These are phyloP conservation scores for Rhodotorula sp. DNA, from an alignment of 1,284 basidiomycete species.

Conservation along the genomic window DNA sequence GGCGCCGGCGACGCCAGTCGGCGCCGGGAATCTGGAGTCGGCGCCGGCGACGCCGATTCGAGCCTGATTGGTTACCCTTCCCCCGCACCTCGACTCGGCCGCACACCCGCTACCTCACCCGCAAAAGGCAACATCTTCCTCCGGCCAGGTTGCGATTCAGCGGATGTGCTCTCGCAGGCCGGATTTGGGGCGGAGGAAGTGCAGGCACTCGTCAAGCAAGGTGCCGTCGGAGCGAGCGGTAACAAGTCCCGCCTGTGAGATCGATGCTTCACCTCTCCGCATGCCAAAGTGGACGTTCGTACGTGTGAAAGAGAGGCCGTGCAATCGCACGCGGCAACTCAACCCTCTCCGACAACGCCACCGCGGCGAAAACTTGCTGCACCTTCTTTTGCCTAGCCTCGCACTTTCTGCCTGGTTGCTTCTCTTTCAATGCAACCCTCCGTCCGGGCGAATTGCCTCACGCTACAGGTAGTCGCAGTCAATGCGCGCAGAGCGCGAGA, in stretches of 20 bases:
- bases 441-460: no score
- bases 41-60: conserved; percentile 17
- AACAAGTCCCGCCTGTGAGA: conserved; percentile 27
- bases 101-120: conserved; percentile 45
- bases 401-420: no score
- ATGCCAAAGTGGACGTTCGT: no score
- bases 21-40: conserved; percentile 19
- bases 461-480: no score
- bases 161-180: conserved; percentile 44
- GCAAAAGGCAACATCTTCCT: conserved; percentile 40
- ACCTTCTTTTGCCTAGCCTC: no score
- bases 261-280: no score
- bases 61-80: conserved; percentile 43
- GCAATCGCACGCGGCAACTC: no score
- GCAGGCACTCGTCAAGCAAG: conserved; percentile 6
- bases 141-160: conserved; percentile 46
- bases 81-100: conserved; percentile 45
- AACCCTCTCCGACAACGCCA: no score
- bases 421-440: no score
- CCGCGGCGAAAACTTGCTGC: no score
- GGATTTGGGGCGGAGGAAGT: conserved; percentile 26
- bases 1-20: conserved; percentile 12
- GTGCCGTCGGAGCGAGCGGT: conserved; percentile 37
- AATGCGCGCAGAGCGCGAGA: no score
- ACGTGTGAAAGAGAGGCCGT: no score